A percentile compares a stretch with the other conserved stretches of the same genome.
Evolutionary conservation across 208 protist genomes (phyloP).

Genomic region (Porcisia deanei): DNA sequence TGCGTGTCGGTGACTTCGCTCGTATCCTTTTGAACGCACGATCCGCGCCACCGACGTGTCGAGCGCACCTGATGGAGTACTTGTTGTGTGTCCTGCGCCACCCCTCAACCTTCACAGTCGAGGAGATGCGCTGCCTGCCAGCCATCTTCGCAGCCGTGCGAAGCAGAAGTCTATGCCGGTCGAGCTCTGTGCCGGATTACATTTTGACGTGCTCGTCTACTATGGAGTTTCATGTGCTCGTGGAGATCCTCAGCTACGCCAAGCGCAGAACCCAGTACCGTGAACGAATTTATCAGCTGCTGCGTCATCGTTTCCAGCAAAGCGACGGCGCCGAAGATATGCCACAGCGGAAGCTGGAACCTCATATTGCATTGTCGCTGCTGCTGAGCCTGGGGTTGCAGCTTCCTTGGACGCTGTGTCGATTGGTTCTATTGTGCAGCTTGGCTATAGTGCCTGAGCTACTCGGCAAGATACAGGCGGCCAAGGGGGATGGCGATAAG

Average conservation of each 20-base stretch:
- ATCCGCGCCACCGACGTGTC: not conserved
- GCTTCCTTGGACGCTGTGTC: slow-evolving; percentile 2
- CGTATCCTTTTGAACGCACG: not conserved
- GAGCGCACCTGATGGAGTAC: slow-evolving; percentile 31
- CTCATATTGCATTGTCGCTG: slow-evolving; percentile 3
- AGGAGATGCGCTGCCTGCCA: slow-evolving; percentile 27
- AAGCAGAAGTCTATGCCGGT: not conserved
- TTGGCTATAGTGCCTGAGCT: slow-evolving; percentile 1
- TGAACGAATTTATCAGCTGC: not conserved
- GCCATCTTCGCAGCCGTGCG: slow-evolving; percentile 19
- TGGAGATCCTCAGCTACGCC: not conserved
- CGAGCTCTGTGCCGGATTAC: slow-evolving; percentile 10
- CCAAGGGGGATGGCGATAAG: not conserved
- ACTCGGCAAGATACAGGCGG: slow-evolving; percentile 7
- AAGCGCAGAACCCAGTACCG: not conserved
- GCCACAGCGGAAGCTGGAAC: not conserved
- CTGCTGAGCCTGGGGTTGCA: slow-evolving; percentile 4
- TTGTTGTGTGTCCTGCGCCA: slow-evolving; percentile 25
- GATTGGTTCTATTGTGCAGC: slow-evolving; percentile 5
- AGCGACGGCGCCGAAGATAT: not conserved
- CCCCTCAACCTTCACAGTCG: slow-evolving; percentile 14
- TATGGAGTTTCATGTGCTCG: slow-evolving; percentile 8
- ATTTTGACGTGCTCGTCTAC: slow-evolving; percentile 17
- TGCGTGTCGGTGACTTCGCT: not conserved
- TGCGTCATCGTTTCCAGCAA: not conserved